phyloP scores from a whole-genome alignment of 1,284 basidiomycete genomes.

The Anthracocystis panici-leucophaei region DNA sequence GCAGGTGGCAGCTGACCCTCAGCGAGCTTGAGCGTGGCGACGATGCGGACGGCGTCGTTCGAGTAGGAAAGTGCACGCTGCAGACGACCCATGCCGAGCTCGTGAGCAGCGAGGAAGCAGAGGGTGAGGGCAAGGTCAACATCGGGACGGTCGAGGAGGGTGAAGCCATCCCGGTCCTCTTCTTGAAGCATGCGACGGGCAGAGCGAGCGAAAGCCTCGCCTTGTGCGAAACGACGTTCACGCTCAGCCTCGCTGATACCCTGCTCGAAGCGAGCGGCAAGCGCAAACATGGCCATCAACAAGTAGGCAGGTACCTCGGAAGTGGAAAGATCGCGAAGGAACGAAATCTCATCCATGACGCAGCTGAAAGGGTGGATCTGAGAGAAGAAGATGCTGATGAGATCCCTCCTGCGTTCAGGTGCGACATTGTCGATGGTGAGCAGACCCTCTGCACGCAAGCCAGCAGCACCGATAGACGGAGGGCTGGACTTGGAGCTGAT shows the following conservation, averaged over 20 bases:
- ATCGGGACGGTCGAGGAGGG: conserved; percentile 49
- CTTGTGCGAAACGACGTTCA: conserved; percentile 42
- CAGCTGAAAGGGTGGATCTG: conserved; percentile 70
- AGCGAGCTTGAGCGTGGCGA: conserved; percentile 41
- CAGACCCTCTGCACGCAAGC: conserved; percentile 22
- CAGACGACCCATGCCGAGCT: conserved; percentile 69
- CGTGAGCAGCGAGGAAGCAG: conserved; percentile 70
- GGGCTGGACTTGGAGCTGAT: conserved; percentile 45
- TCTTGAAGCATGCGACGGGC: conserved; percentile 59
- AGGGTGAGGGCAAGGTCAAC: conserved; percentile 71
- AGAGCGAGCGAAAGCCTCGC: conserved; percentile 49
- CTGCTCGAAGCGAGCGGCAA: conserved; percentile 70
- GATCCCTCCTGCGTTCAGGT: conserved; percentile 43
- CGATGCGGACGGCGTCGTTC: conserved; percentile 45
- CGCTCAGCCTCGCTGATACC: conserved; percentile 44
- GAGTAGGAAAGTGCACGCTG: conserved; percentile 70
- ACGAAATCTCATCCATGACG: conserved; percentile 71
- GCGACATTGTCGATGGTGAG: conserved; percentile 41
- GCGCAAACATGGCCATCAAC: conserved; percentile 71
- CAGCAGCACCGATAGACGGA: conserved; percentile 23
- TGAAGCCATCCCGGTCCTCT: conserved; percentile 46
- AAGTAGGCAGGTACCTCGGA: conserved; percentile 70
- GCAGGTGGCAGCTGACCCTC: conserved; percentile 33
- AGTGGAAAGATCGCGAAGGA: conserved; percentile 71
- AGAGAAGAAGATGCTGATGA: conserved; percentile 69